A percentile compares a stretch with the other conserved stretches of the same genome.
Conservation (phyloP, 768 basidiomycete genomes). For the Mycena vitilis region DNA sequence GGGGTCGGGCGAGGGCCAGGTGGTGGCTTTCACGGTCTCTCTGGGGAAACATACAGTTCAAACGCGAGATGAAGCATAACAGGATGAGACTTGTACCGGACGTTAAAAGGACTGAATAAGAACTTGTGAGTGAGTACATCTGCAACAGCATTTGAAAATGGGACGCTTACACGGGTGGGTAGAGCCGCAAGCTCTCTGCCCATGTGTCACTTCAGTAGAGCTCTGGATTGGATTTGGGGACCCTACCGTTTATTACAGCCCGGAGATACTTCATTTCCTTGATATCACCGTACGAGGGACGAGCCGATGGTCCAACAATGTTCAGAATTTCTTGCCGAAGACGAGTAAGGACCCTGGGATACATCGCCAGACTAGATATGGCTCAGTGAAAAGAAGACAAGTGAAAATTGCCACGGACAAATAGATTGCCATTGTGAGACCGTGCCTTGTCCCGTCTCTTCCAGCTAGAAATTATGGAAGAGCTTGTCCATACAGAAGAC, state of each 20-base stretch:
- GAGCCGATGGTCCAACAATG: conserved; percentile 35
- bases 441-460: conserved; percentile 16
- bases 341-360: conserved; percentile 37
- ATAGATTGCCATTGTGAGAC: conserved; percentile 15
- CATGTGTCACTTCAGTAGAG: background rate
- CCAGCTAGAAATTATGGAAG: background rate
- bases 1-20: conserved; percentile 42
- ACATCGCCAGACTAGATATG: conserved; percentile 39
- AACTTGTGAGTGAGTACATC: background rate
- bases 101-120: conserved; percentile 13
- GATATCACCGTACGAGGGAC: conserved; percentile 43
- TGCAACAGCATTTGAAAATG: background rate
- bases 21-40: conserved; percentile 43
- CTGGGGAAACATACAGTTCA: background rate
- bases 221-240: background rate
- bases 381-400: background rate
- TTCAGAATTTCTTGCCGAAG: conserved; percentile 44
- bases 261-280: conserved; percentile 41
- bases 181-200: conserved; percentile 64
- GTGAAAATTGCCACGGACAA: background rate
- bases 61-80: background rate
- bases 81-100: conserved; percentile 32
- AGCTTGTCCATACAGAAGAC: no score
- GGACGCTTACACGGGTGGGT: conserved; percentile 59
- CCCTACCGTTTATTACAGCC: conserved; percentile 57